phyloP scores from a whole-genome alignment of 495 filamentous ascomycete genomes.

The Penicillium soppii region DNA sequence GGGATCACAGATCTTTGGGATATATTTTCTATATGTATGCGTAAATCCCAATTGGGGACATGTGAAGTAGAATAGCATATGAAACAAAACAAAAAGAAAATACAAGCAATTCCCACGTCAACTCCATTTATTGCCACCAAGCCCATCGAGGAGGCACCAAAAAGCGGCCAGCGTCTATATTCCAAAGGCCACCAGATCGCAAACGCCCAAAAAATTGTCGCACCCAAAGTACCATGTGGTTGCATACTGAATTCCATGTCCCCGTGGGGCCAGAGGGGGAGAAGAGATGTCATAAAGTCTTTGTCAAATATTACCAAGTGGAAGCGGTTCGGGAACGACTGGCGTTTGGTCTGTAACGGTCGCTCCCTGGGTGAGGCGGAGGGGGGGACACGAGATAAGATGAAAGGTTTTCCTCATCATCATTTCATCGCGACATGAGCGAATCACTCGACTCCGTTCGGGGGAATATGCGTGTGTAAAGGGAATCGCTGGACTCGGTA shows the following conservation, averaged over 20 bases:
- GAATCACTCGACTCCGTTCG: slow-evolving; percentile 46
- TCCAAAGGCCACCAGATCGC: slow-evolving; percentile 17
- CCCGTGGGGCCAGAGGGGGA: slow-evolving; percentile 10
- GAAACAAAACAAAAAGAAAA: slow-evolving; percentile 15
- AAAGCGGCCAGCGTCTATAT: slow-evolving; percentile 20
- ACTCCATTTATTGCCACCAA: slow-evolving; percentile 21
- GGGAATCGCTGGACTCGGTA: slow-evolving; percentile 44
- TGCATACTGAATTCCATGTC: slow-evolving; percentile 12
- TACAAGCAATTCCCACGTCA: slow-evolving; percentile 17
- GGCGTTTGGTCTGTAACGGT: slow-evolving; percentile 14
- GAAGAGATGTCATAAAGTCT: slow-evolving; percentile 11
- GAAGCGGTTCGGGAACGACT: slow-evolving; percentile 6
- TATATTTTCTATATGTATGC: slow-evolving; percentile 38
- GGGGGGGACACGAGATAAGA: slow-evolving; percentile 2
- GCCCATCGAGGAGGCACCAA: slow-evolving; percentile 7
- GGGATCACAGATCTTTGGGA: slow-evolving; percentile 9
- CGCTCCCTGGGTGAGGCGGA: slow-evolving; percentile 4
- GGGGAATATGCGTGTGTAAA: slow-evolving; percentile 44
- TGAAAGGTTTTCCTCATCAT: slow-evolving; percentile 2
- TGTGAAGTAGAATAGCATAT: slow-evolving; percentile 15
- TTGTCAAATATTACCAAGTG: slow-evolving; percentile 11
- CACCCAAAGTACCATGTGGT: slow-evolving; percentile 10
- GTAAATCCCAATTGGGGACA: slow-evolving; percentile 21
- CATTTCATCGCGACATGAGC: slow-evolving; percentile 37
- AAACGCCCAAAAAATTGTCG: slow-evolving; percentile 20